Conservation (phyloP, 257 asterid genomes). For the Lithospermum erythrorhizon region DNA sequence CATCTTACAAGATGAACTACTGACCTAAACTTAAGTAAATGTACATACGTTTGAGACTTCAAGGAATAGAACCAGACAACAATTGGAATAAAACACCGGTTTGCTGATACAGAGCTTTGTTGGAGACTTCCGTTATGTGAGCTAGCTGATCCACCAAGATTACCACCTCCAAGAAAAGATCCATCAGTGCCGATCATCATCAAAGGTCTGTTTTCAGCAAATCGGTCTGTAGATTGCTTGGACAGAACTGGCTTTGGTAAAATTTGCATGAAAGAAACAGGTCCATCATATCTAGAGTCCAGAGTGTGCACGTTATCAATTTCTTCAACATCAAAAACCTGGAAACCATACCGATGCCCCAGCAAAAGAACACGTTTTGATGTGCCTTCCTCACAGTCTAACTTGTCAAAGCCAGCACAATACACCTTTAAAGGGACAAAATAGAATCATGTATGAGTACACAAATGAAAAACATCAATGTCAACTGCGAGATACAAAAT, state of each 20-base stretch:
- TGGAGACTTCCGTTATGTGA: constrained; percentile 18
- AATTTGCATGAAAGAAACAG: constrained; percentile 34
- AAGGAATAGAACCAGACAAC: constrained; percentile 38
- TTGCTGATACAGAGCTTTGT: constrained; percentile 24
- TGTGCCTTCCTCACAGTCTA: constrained; percentile 20
- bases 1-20: constrained; percentile 36
- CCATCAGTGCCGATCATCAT: constrained; percentile 33
- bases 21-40: constrained; percentile 37
- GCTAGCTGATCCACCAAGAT: constrained; percentile 16
- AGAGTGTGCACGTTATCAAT: constrained; percentile 31
- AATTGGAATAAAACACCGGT: constrained; percentile 21
- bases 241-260: constrained; percentile 31
- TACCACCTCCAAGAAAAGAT: constrained; percentile 36
- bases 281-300: constrained; percentile 40
- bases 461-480: too few relatives aligned
- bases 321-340: constrained; percentile 36
- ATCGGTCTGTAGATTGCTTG: constrained; percentile 6
- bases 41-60: constrained; percentile 37
- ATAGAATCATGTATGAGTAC: too few relatives aligned
- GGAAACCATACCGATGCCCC: constrained; percentile 39
- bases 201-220: constrained; percentile 20
- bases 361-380: constrained; percentile 29
- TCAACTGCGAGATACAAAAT: too few relatives aligned
- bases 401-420: constrained; percentile 37
- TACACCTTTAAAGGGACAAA: constrained; percentile 16